These are phyloP conservation scores for Elymus sibiricus DNA, from an alignment of 176 grass and related monocot species.

Conservation along the genomic window DNA sequence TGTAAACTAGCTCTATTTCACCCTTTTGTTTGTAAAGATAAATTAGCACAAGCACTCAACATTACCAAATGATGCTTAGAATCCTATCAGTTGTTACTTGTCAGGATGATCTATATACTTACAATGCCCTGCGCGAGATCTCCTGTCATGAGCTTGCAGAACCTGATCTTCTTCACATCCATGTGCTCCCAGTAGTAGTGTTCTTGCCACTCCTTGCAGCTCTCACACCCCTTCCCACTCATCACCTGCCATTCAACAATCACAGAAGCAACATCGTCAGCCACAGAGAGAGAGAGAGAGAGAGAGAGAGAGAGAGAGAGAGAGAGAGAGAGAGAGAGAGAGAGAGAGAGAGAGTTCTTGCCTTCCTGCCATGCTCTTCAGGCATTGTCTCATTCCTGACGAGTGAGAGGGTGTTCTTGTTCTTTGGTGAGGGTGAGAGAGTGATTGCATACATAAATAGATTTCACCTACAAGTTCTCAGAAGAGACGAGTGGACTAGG, in stretches of 20 bases:
- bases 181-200: slow-evolving; percentile 51
- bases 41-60: too few relatives aligned
- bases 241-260: slow-evolving; percentile 4
- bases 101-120: neutral
- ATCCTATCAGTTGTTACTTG: neutral
- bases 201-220: slow-evolving; percentile 38
- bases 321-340: neutral
- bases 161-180: slow-evolving; percentile 26
- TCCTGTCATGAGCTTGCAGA: slow-evolving; percentile 29
- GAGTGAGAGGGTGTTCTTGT: neutral
- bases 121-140: slow-evolving; percentile 32
- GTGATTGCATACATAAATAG: neutral
- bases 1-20: neutral
- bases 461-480: neutral
- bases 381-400: neutral
- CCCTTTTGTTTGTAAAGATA: too few relatives aligned
- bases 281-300: neutral
- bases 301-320: neutral
- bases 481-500: neutral
- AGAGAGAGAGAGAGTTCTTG: too few relatives aligned
- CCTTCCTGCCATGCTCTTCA: slow-evolving; percentile 5
- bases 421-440: slow-evolving; percentile 3
- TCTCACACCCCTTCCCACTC: slow-evolving; percentile 14
- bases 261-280: neutral
- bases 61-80: neutral